Evolutionary conservation across 768 basidiomycete genomes (phyloP), one percentile per base, ranked within the genome.

Genomic region (Pleurotus pulmonarius): DNA sequence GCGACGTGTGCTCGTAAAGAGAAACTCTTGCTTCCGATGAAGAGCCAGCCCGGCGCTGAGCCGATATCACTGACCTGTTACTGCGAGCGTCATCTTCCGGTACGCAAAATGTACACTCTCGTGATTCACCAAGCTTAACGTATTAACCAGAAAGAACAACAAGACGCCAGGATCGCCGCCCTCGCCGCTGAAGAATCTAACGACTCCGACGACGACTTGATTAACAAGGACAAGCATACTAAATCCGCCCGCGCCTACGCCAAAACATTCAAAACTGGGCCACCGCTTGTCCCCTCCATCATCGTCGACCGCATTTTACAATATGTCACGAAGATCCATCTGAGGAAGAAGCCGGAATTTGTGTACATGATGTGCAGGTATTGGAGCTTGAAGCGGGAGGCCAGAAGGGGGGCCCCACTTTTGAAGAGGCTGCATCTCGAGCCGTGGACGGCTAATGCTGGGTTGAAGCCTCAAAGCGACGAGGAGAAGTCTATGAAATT

Each of bases 371-470:
- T 94, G 29, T 95, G 91, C 64, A 83, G 85, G 65, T 99, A 98
- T 65, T 99, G 97, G 97, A 98, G 97, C 71, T 69, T 99, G 69
- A 98, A 99, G 73, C 77, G 97, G 3, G 96, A 98, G 67, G 92
- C 86, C 1, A 81, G 97, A 59, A 72, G 96, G 40, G 97, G 97
- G 3, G 97, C 97, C 7, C 96, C 97, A 9, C 70, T 98, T 58
- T 70, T 99, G 61, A 98, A 98, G 71, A 68, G 97, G 53, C 67
- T 99, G 56, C 94, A 99, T 72, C 75, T 98, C 24, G 96, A 99
- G 73, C 96, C 97, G 0, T 98, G 97, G 97, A 98, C 95, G 0
- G 92, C 92, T 2, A 84, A 81, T 41, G 80, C 85, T 15, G 78
- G 78, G 5, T 73, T 74, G 5, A 83, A 83, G 61, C 68, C 81